phyloP scores from a whole-genome alignment of 176 grass and related monocot genomes.

The Aechmea fasciata region DNA sequence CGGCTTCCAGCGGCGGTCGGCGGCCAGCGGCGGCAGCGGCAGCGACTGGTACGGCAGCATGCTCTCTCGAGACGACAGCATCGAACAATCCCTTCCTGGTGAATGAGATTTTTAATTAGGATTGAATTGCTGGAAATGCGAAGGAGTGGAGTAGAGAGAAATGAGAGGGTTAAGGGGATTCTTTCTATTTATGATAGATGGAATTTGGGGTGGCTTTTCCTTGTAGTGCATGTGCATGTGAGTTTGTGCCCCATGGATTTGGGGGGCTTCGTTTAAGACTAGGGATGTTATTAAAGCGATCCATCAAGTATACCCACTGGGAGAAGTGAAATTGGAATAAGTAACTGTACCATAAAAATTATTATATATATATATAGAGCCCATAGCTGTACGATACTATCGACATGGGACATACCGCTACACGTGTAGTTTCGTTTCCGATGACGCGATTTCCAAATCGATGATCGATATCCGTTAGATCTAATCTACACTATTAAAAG shows the following conservation, averaged over 20 bases:
- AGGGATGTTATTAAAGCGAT: not conserved
- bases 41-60: conserved; percentile 52
- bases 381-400: too few relatives aligned
- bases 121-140: not conserved
- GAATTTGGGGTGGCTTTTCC: conserved; percentile 3
- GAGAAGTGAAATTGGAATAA: not conserved
- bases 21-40: conserved; percentile 21
- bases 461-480: too few relatives aligned
- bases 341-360: not conserved
- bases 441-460: too few relatives aligned
- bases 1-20: conserved; percentile 56
- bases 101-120: not conserved
- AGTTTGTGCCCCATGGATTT: conserved; percentile 39
- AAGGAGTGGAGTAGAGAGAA: conserved; percentile 7
- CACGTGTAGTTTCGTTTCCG: too few relatives aligned
- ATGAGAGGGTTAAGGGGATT: not conserved
- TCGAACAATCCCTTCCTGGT: conserved; percentile 12
- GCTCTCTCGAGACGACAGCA: conserved; percentile 49
- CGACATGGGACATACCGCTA: too few relatives aligned
- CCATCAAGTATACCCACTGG: not conserved
- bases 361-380: too few relatives aligned
- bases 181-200: conserved; percentile 25
- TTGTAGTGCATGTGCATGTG: conserved; percentile 60
- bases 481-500: too few relatives aligned
- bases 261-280: conserved; percentile 3